Percentiles rank a stretch among this genome's conserved stretches.
Conservation (phyloP, 257 asterid species). For the Plantago ovata region DNA sequence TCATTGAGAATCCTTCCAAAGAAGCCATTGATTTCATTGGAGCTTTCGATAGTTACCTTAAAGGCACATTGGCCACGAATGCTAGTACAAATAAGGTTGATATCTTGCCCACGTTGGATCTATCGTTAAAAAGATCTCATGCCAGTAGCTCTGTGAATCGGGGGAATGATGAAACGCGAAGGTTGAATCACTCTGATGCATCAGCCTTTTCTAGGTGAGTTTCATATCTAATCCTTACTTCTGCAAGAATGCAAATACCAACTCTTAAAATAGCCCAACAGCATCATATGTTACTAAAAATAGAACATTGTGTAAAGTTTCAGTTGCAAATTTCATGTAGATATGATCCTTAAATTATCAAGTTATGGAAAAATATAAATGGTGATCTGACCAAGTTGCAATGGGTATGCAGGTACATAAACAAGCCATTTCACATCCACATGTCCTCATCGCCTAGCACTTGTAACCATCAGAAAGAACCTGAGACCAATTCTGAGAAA, state of each 20-base stretch:
- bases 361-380: background rate
- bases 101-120: slow-evolving; percentile 53
- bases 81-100: slow-evolving; percentile 44
- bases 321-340: too few species aligned
- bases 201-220: slow-evolving; percentile 92
- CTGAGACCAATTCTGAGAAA: slow-evolving; percentile 30
- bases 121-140: slow-evolving; percentile 66
- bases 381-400: slow-evolving; percentile 15
- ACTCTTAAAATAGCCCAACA: too few species aligned
- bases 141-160: slow-evolving; percentile 44
- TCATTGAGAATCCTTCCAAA: slow-evolving; percentile 26
- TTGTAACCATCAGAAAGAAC: slow-evolving; percentile 44
- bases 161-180: slow-evolving; percentile 41
- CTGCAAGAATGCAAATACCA: too few species aligned
- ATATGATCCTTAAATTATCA: background rate
- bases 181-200: slow-evolving; percentile 77
- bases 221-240: slow-evolving; percentile 5
- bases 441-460: slow-evolving; percentile 41
- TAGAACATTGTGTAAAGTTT: too few species aligned
- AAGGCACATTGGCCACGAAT: slow-evolving; percentile 32
- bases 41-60: slow-evolving; percentile 55
- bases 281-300: too few species aligned
- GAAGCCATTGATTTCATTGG: slow-evolving; percentile 91
- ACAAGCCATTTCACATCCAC: slow-evolving; percentile 39
- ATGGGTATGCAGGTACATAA: slow-evolving; percentile 59